Conservation (phyloP, 306 rosid genomes). For the Adenanthera pavonina region DNA sequence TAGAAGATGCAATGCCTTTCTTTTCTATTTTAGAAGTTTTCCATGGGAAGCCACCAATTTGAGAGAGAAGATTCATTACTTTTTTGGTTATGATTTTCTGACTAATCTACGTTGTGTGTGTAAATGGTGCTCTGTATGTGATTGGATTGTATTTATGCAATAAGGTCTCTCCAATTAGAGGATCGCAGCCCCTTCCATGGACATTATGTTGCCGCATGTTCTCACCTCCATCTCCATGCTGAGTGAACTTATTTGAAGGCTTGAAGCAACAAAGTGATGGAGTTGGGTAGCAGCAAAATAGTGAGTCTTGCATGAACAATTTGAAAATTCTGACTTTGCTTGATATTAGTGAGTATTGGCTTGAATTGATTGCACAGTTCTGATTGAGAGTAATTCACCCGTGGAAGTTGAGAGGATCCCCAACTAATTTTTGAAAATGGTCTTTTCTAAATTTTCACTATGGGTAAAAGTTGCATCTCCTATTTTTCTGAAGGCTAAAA, state of each 20-base stretch:
- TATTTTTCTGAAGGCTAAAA: background rate
- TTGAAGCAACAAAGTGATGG: background rate
- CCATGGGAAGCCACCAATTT: background rate
- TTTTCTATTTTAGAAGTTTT: background rate
- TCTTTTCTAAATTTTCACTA: background rate
- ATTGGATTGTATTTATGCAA: background rate
- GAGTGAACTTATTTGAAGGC: background rate
- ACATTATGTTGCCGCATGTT: background rate
- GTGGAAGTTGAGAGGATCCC: too few species aligned
- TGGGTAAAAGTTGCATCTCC: background rate
- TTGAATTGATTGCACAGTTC: background rate
- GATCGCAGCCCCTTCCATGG: background rate
- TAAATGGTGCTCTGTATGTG: background rate
- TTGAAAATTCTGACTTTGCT: background rate
- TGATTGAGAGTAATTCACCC: background rate
- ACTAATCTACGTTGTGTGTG: background rate
- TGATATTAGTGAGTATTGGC: background rate
- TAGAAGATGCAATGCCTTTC: background rate
- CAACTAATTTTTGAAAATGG: background rate
- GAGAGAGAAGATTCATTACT: background rate
- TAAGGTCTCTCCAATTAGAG: background rate
- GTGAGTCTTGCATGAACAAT: background rate
- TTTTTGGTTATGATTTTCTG: background rate
- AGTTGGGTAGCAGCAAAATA: background rate
- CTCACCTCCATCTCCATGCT: background rate